Evolutionary conservation across 2,329 filamentous ascomycete species (phyloP).

Genomic region (Fusarium vanettenii): DNA sequence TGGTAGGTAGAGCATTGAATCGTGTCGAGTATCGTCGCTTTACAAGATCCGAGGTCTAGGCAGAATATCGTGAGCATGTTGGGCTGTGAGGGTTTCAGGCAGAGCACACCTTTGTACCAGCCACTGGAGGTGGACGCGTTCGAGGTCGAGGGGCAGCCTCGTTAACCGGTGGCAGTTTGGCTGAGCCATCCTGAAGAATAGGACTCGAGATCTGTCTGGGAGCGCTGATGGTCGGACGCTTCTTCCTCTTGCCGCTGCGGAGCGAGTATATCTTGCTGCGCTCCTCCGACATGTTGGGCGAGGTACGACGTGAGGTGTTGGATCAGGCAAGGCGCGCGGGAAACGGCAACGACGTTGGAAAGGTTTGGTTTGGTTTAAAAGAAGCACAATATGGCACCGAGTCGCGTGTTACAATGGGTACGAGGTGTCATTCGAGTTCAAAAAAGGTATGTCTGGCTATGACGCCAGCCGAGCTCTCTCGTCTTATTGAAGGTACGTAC

Average conservation of each 20-base stretch:
- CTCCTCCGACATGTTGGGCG: constrained; percentile 68
- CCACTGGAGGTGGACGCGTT: constrained; percentile 60
- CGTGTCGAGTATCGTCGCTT: constrained; percentile 95
- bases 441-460: constrained; percentile 22
- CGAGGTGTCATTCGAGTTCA: constrained; percentile 6
- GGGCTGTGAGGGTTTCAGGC: constrained; percentile 1
- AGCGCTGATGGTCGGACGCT: constrained; percentile 70
- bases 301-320: not conserved
- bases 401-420: constrained; percentile 1
- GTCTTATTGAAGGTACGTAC: constrained; percentile 19
- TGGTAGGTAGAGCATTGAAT: constrained; percentile 81
- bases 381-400: not conserved
- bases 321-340: not conserved
- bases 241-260: constrained; percentile 71
- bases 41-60: constrained; percentile 81
- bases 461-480: constrained; percentile 33
- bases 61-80: constrained; percentile 30
- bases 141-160: constrained; percentile 53
- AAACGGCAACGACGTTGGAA: not conserved
- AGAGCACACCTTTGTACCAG: constrained; percentile 65
- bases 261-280: constrained; percentile 69
- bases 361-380: not conserved
- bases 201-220: constrained; percentile 72
- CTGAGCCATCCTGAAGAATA: constrained; percentile 63
- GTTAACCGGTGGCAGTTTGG: constrained; percentile 36